Percentiles rank a stretch among this genome's conserved stretches.
Evolutionary conservation across 495 filamentous ascomycete genomes (phyloP).

Genomic region (Pseudevernia furfuracea): DNA sequence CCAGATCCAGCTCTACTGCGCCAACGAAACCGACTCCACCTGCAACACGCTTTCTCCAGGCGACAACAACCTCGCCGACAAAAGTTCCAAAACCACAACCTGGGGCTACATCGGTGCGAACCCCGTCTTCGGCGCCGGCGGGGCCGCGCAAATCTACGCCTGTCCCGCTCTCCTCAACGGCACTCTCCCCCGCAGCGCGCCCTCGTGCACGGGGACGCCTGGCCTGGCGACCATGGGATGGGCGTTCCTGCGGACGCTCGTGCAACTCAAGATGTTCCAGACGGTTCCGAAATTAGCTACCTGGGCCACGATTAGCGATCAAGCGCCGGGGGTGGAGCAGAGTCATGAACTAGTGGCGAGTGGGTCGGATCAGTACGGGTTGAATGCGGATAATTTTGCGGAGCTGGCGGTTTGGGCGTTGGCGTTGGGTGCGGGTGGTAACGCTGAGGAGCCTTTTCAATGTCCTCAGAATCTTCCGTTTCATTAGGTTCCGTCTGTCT

Average conservation of each 20-base stretch:
- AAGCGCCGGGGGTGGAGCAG: not conserved
- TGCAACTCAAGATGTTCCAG: constrained; percentile 1
- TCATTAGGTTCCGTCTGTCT: not conserved
- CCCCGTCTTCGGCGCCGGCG: not conserved
- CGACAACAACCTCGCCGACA: not conserved
- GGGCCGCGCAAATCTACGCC: not conserved
- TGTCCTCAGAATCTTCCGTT: not conserved
- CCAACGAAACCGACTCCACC: not conserved
- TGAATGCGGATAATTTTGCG: constrained; percentile 11
- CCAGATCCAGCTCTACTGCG: constrained; percentile 6
- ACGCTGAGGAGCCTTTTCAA: not conserved
- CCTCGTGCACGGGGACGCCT: constrained; percentile 6
- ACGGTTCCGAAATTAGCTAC: not conserved
- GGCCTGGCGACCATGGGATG: not conserved
- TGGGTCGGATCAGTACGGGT: too few species aligned
- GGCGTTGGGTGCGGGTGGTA: not conserved
- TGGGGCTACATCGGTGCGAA: constrained; percentile 7
- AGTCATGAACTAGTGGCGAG: not conserved
- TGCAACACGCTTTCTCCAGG: not conserved
- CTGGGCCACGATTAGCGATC: not conserved
- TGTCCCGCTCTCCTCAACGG: constrained; percentile 3
- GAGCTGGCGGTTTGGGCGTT: constrained; percentile 4
- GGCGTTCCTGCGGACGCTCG: constrained; percentile 8
- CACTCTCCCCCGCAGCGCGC: not conserved
- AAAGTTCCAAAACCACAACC: not conserved